Evolutionary conservation across 1,139 yeast genomes (phyloP), one percentile per base, ranked within the genome.

Genomic region (Debaryomyces sp.): DNA sequence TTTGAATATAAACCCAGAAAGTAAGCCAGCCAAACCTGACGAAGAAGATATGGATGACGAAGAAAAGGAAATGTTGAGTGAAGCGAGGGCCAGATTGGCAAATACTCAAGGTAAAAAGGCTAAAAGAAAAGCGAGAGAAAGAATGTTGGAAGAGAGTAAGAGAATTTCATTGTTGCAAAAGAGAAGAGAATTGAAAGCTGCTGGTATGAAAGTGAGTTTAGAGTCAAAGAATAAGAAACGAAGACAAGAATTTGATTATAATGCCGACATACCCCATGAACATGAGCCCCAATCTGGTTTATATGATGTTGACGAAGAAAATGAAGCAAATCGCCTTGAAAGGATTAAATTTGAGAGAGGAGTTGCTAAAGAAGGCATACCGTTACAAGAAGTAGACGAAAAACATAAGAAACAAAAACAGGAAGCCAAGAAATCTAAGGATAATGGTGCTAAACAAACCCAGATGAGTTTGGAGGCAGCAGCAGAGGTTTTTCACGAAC

Each of bases 81-180:
- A 94, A 62, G 98, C 99, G 0, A 80, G 88, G 47, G 96, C 97
- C 1, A 79, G 99, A 57, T 71, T 94, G 55, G 90, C 96, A 8
- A 92, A 90, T 59, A 92, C 97, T 0, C 94, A 88, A 63, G 99
- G 99, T 52, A 91, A 92, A 59, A 94, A 94, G 67, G 98, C 98
- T 0, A 89, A 91, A 53, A 71, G 99, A 51, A 89, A 92, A 62
- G 90, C 88, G 3, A 75, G 99, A 49, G 99, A 94, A 61, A 74
- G 95, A 48, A 80, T 90, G 81, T 56, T 75, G 38, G 89, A 85
- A 45, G 92, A 87, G 60, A 85, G 89, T 50, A 80, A 83, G 58
- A 71, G 96, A 38, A 75, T 90, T 18, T 90, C 97, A 0, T 70
- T 86, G 50, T 64, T 92, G 13, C 96, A 91, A 58, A 88, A 87